Base-by-base conservation (phyloP, 441 rosid species). In the Eruca vesicaria region DNA sequence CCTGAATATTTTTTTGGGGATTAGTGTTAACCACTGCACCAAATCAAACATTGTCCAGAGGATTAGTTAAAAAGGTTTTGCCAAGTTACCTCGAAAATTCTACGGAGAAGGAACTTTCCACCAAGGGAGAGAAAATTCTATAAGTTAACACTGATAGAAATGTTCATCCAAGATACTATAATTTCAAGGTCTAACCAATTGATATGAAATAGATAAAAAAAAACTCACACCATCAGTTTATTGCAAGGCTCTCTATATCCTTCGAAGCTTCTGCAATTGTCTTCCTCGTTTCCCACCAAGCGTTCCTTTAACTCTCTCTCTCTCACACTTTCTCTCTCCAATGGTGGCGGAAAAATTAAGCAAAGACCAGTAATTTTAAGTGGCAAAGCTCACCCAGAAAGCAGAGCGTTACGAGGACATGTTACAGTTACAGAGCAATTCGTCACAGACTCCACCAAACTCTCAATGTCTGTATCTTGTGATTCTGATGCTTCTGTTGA, bases 171-270 rank as follows among this genome's bases (percentile, higher is more conserved):
- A 45, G 52, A 45, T n/a, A n/a, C 19, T 45, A 45, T 45, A 45
- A 45, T n/a, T 45, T 45, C 52, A 45, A 45, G 52, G n/a, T 45
- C 43, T 36, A 36, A 36, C n/a, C 52, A 23, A 23, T n/a, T 45
- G 52, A 45, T 45, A 45, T 45, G 19, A 45, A 45, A 45, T 43
- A n/a, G 52, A n/a, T 23, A 23, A 41, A 43, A 43, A n/a, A 43
- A 43, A 43, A 43, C 52, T 43, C 15, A 43, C 28, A 23, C 76
- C 89, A 97, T 3, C 94, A 89, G 82, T 91, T 94, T 2, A 93
- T 97, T 20, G 97, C 97, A 35, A 94, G 88, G 78, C 86, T 91
- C 86, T 94, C 97, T 2, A 97, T 94, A 75, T 86, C 92, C 85
- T 63, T 90, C 1, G 90, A 83, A 7, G 90, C 89, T 79, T 94